These are phyloP conservation scores for Taiozyma sp. DNA, from an alignment of 1,139 yeast genomes.

Conservation along the genomic window DNA sequence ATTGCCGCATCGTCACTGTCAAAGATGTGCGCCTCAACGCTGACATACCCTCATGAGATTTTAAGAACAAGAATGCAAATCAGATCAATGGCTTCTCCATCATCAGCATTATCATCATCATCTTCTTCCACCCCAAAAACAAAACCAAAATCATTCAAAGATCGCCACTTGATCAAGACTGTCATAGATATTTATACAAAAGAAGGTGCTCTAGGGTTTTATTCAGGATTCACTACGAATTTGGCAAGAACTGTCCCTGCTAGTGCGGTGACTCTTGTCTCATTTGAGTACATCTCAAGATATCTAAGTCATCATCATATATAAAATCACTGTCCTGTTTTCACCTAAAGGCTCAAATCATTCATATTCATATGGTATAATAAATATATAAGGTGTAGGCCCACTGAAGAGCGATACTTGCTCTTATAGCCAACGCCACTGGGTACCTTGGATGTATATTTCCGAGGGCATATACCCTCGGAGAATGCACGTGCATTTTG, in stretches of 20 bases:
- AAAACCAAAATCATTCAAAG: not conserved
- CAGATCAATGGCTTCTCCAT: conserved; percentile 22
- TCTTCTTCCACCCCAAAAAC: conserved; percentile 16
- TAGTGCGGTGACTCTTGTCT: conserved; percentile 88
- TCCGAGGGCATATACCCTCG: not conserved
- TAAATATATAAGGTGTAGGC: not conserved
- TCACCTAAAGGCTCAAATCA: not conserved
- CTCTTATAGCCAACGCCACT: not conserved
- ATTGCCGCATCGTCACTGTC: conserved; percentile 74
- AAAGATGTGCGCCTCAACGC: conserved; percentile 82
- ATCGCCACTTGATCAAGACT: conserved; percentile 36
- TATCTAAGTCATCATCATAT: conserved; percentile 21
- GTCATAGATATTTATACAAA: conserved; percentile 47
- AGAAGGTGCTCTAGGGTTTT: conserved; percentile 82
- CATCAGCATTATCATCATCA: conserved; percentile 11
- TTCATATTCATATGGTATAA: not conserved
- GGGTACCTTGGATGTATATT: not conserved
- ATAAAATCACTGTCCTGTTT: not conserved
- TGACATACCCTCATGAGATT: conserved; percentile 96
- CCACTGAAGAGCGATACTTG: not conserved
- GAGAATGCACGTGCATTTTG: not conserved
- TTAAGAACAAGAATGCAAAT: conserved; percentile 86
- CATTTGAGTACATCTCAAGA: conserved; percentile 80
- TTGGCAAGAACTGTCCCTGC: conserved; percentile 92
- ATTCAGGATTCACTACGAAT: conserved; percentile 85